Conservation (phyloP, 805 yeast species). For the Teunomyces aglyptinius region DNA sequence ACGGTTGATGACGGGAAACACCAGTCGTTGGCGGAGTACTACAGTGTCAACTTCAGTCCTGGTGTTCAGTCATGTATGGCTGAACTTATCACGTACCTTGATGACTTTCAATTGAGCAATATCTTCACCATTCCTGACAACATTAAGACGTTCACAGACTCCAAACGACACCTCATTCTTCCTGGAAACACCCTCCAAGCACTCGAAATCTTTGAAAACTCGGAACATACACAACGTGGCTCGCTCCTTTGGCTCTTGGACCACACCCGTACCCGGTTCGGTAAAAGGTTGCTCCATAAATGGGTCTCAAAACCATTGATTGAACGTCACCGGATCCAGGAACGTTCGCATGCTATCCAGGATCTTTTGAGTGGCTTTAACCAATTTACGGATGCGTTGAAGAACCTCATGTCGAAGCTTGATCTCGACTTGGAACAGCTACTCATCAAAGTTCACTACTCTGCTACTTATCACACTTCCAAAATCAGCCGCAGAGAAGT, state of each 20-base stretch:
- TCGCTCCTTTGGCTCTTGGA: slow-evolving; percentile 78
- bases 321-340: slow-evolving; percentile 50
- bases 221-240: slow-evolving; percentile 51
- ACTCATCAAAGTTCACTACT: slow-evolving; percentile 39
- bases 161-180: slow-evolving; percentile 51
- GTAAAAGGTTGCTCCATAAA: slow-evolving; percentile 58
- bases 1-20: slow-evolving; percentile 18
- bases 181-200: slow-evolving; percentile 66
- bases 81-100: slow-evolving; percentile 52
- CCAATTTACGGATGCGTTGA: slow-evolving; percentile 35
- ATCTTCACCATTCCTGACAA: slow-evolving; percentile 54
- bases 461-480: slow-evolving; percentile 24
- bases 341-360: slow-evolving; percentile 58
- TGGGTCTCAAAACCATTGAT: slow-evolving; percentile 80
- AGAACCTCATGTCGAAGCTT: slow-evolving; percentile 21
- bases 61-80: slow-evolving; percentile 37
- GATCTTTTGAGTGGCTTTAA: slow-evolving; percentile 27
- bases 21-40: slow-evolving; percentile 22
- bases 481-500: slow-evolving; percentile 34
- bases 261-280: slow-evolving; percentile 77
- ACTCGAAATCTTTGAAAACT: slow-evolving; percentile 71
- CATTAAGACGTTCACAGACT: slow-evolving; percentile 49
- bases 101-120: slow-evolving; percentile 59
- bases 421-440: slow-evolving; percentile 35
- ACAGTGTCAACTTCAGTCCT: slow-evolving; percentile 17